Conservation (phyloP, 2,329 filamentous ascomycete genomes). For the Colletotrichum sp. region DNA sequence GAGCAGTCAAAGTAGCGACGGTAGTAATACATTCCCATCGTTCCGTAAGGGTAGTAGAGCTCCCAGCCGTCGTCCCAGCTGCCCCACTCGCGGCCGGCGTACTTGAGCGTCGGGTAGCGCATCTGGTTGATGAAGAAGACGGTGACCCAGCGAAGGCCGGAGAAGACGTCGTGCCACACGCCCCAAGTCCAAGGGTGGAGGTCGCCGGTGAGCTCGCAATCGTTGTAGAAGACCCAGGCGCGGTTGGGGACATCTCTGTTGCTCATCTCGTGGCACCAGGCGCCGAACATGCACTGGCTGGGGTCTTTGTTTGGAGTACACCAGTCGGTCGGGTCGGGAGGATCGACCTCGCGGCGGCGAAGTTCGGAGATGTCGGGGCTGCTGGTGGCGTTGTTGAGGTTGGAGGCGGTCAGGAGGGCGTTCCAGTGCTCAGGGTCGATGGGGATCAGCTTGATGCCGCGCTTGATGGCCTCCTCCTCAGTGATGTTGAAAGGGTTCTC, state of each 20-base stretch:
- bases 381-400: not conserved
- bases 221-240: slow-evolving; percentile 12
- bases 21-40: not conserved
- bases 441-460: slow-evolving; percentile 6
- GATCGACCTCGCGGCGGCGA: not conserved
- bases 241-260: not conserved
- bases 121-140: not conserved
- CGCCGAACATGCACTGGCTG: slow-evolving; percentile 7
- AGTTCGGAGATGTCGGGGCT: not conserved
- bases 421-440: slow-evolving; percentile 6
- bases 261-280: slow-evolving; percentile 3
- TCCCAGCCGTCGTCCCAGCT: not conserved
- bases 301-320: not conserved
- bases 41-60: slow-evolving; percentile 4
- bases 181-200: not conserved
- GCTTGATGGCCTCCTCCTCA: slow-evolving; percentile 4
- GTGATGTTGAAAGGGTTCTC: slow-evolving; percentile 5
- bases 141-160: slow-evolving; percentile 6
- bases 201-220: not conserved
- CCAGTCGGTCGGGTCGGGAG: slow-evolving; percentile 8
- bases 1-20: slow-evolving; percentile 15
- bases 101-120: not conserved
- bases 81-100: not conserved
- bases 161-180: slow-evolving; percentile 1
- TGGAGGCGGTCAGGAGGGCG: not conserved